A percentile compares a stretch with the other conserved stretches of the same genome.
phyloP scores from a whole-genome alignment of 2,329 filamentous ascomycete species.

The Akanthomyces dipterigenus region DNA sequence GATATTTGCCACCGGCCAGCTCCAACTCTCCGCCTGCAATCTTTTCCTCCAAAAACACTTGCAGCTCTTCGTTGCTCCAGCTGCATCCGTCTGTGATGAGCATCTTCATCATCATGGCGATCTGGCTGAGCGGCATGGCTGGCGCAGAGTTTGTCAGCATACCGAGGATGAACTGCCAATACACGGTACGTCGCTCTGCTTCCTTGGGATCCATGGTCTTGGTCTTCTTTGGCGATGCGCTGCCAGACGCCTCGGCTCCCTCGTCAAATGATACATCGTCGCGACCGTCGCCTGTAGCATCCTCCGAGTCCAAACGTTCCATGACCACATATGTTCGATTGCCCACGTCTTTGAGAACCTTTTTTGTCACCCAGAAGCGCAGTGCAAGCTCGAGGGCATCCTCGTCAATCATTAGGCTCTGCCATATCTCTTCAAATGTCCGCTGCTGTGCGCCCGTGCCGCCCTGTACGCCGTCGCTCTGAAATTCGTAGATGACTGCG shows the following conservation, averaged over 20 bases:
- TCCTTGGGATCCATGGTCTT: conserved; percentile 58
- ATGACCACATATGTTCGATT: conserved; percentile 59
- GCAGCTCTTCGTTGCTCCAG: conserved; percentile 82
- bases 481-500: conserved; percentile 79
- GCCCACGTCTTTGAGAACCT: conserved; percentile 52
- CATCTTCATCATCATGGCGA: conserved; percentile 94
- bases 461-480: conserved; percentile 36
- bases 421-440: conserved; percentile 47
- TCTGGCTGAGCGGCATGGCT: conserved; percentile 71
- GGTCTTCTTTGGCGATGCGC: conserved; percentile 42
- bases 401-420: conserved; percentile 64
- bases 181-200: conserved; percentile 55
- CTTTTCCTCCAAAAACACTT: conserved; percentile 73
- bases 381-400: conserved; percentile 62
- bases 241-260: conserved; percentile 20
- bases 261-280: conserved; percentile 24
- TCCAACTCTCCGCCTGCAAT: conserved; percentile 66
- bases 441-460: conserved; percentile 30
- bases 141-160: conserved; percentile 90
- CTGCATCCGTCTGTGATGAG: conserved; percentile 80
- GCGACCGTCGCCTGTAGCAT: conserved; percentile 20
- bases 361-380: conserved; percentile 63
- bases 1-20: conserved; percentile 64
- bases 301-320: conserved; percentile 48
- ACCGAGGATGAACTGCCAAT: conserved; percentile 86